Percentiles rank a stretch among this genome's conserved stretches.
phyloP scores from a whole-genome alignment of 2,329 filamentous ascomycete genomes.

The Hymenoscyphus scutula region DNA sequence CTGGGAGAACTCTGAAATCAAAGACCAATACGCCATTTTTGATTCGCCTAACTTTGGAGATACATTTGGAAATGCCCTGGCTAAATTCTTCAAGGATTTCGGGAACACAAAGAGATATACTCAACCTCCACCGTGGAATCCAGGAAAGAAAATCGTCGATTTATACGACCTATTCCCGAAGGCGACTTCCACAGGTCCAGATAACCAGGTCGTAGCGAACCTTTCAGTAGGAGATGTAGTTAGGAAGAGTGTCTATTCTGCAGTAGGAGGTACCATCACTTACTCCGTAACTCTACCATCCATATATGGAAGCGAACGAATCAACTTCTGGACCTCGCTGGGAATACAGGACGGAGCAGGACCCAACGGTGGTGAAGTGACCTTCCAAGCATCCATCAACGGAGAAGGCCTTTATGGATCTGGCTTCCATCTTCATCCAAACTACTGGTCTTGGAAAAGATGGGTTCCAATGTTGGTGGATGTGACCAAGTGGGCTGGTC shows the following conservation, averaged over 20 bases:
- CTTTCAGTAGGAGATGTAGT: conserved; percentile 18
- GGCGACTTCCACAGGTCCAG: conserved; percentile 12
- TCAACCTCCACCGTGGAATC: conserved; percentile 20
- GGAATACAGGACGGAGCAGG: conserved; percentile 23
- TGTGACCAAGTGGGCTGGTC: conserved; percentile 19
- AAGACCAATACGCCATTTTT: conserved; percentile 22
- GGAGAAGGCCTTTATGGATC: conserved; percentile 16
- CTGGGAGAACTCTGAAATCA: conserved; percentile 17
- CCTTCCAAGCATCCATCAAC: conserved; percentile 19
- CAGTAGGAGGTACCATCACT: conserved; percentile 15
- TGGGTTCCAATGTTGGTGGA: conserved; percentile 22
- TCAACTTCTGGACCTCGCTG: conserved; percentile 23
- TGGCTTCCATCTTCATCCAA: conserved; percentile 14
- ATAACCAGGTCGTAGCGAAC: conserved; percentile 18
- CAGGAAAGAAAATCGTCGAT: conserved; percentile 15
- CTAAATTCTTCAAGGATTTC: conserved; percentile 16
- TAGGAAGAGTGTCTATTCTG: conserved; percentile 19
- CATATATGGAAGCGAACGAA: conserved; percentile 13
- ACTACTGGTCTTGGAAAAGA: conserved; percentile 21
- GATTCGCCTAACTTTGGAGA: conserved; percentile 18
- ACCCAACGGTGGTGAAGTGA: conserved; percentile 14
- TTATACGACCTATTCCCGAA: conserved; percentile 16
- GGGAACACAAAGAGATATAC: conserved; percentile 16
- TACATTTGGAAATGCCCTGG: conserved; percentile 18
- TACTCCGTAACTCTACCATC: conserved; percentile 15